These are phyloP conservation scores for Bacidia gigantensis DNA, from an alignment of 495 filamentous ascomycete genomes.

Conservation along the genomic window DNA sequence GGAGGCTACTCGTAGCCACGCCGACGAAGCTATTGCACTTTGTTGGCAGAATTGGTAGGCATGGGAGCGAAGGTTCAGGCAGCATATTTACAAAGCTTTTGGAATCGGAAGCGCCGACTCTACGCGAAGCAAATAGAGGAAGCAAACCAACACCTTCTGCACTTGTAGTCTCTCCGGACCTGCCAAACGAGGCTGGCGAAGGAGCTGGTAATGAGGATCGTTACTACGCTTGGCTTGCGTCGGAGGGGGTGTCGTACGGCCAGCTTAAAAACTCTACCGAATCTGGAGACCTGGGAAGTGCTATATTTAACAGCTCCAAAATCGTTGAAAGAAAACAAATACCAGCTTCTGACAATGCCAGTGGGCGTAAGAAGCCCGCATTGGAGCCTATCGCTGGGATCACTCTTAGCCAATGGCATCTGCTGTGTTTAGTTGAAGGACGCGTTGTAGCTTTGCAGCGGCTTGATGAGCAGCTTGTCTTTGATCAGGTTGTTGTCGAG, in stretches of 20 bases:
- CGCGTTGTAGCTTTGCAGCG: conserved; percentile 72
- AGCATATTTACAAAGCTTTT: conserved; percentile 79
- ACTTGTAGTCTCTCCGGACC: conserved; percentile 64
- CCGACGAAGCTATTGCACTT: conserved; percentile 63
- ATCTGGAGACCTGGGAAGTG: conserved; percentile 44
- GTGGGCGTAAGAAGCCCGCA: conserved; percentile 47
- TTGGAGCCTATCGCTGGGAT: conserved; percentile 65
- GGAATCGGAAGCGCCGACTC: conserved; percentile 63
- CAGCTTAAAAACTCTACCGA: conserved; percentile 43
- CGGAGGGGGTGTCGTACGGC: conserved; percentile 80
- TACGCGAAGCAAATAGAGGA: conserved; percentile 50
- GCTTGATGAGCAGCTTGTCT: conserved; percentile 69
- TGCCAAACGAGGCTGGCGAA: conserved; percentile 31
- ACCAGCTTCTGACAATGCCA: conserved; percentile 47
- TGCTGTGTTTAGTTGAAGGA: conserved; percentile 70
- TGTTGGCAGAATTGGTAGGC: conserved; percentile 55
- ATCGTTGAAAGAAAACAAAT: conserved; percentile 61
- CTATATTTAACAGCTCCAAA: conserved; percentile 55
- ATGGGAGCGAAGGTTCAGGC: conserved; percentile 64
- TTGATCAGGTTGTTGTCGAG: conserved; percentile 76
- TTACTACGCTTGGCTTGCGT: conserved; percentile 79
- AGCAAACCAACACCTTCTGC: conserved; percentile 44
- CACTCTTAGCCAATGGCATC: conserved; percentile 82
- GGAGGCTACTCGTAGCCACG: conserved; percentile 66
- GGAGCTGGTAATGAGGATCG: conserved; percentile 43